Evolutionary conservation across 169 alveolate species (phyloP).

Genomic region (Eimeria necatrix): DNA sequence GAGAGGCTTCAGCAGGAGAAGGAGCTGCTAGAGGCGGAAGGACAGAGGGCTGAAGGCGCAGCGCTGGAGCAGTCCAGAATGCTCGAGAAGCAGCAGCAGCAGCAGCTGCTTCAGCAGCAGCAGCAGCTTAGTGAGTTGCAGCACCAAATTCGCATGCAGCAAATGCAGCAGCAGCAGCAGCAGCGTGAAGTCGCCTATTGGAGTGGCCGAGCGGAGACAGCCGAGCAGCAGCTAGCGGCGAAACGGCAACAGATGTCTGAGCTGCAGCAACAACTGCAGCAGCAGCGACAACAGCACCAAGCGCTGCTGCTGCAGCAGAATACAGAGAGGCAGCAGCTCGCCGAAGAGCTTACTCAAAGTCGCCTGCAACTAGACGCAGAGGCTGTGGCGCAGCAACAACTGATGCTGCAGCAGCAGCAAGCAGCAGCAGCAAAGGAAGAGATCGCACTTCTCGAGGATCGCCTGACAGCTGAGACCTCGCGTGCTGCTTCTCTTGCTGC

Average conservation of each 20-base stretch:
- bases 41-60: neutral
- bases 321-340: conserved; percentile 46
- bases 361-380: conserved; percentile 69
- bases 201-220: conserved; percentile 54
- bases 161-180: conserved; percentile 76
- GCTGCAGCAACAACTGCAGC: conserved; percentile 66
- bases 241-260: conserved; percentile 56
- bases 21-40: conserved; percentile 38
- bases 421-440: conserved; percentile 74
- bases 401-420: conserved; percentile 75
- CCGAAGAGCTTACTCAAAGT: conserved; percentile 9
- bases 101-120: conserved; percentile 56
- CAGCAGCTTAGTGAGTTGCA: conserved; percentile 61
- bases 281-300: conserved; percentile 63
- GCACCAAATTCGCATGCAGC: conserved; percentile 59
- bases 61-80: conserved; percentile 45
- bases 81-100: conserved; percentile 71
- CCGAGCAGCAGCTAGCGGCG: conserved; percentile 71
- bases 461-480: conserved; percentile 58
- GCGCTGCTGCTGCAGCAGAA: conserved; percentile 62
- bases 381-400: conserved; percentile 62
- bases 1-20: conserved; percentile 53
- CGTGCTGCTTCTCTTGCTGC: conserved; percentile 33
- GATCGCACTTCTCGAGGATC: conserved; percentile 14
- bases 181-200: conserved; percentile 62